Evolutionary conservation across 371 early-diverging fungal genomes (phyloP).

Genomic region (Apophysomyces sp.): DNA sequence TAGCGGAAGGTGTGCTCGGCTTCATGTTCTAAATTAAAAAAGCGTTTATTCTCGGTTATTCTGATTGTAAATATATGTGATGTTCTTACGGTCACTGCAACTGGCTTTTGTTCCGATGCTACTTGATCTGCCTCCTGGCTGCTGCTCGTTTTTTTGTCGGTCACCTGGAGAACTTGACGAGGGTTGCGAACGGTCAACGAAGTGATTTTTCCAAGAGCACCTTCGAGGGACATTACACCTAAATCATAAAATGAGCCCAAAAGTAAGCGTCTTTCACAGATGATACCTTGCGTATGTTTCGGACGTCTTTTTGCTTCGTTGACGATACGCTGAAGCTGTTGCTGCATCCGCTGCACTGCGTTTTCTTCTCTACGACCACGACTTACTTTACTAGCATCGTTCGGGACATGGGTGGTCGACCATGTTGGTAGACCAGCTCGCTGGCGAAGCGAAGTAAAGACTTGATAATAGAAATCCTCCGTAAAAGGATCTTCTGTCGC

Average conservation of each 20-base stretch:
- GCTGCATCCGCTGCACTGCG: constrained; percentile 80
- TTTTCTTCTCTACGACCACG: constrained; percentile 53
- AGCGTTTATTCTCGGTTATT: not conserved
- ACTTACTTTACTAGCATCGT: constrained; percentile 12
- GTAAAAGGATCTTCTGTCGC: constrained; percentile 87
- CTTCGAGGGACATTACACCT: constrained; percentile 77
- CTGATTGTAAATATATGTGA: not conserved
- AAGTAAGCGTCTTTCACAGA: not conserved
- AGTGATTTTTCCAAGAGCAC: constrained; percentile 94
- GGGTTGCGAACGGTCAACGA: constrained; percentile 87
- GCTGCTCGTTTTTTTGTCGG: constrained; percentile 16
- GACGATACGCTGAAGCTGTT: constrained; percentile 91
- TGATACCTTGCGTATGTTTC: constrained; percentile 64
- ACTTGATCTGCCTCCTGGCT: not conserved
- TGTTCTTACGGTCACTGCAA: not conserved
- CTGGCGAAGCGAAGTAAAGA: constrained; percentile 77
- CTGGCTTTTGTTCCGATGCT: not conserved
- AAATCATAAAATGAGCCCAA: not conserved
- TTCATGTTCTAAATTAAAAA: constrained; percentile 3
- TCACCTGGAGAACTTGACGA: constrained; percentile 82
- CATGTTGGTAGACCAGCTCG: constrained; percentile 51
- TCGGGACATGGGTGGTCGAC: constrained; percentile 13
- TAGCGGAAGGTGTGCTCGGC: constrained; percentile 9
- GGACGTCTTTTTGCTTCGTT: constrained; percentile 88
- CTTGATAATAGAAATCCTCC: constrained; percentile 95